A percentile compares a stretch with the other conserved stretches of the same genome.
Evolutionary conservation across 176 grass and related monocot genomes (phyloP).

Genomic region (Eremochloa ophiuroides): DNA sequence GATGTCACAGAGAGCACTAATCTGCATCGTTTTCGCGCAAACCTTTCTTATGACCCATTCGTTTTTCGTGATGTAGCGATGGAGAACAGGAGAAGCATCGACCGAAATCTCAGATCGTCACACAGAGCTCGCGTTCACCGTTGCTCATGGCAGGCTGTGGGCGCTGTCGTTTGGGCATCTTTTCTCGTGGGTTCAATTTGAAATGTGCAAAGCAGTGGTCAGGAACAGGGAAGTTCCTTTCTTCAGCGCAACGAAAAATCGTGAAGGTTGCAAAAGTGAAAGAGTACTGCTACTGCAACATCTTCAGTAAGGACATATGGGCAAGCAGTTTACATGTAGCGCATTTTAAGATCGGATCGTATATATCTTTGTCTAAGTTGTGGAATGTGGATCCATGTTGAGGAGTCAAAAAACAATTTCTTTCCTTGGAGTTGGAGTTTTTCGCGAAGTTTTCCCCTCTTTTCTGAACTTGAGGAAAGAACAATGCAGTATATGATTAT

Average conservation of each 20-base stretch:
- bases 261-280: background rate
- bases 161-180: background rate
- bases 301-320: background rate
- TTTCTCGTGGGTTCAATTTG: constrained; percentile 33
- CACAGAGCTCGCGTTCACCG: background rate
- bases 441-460: background rate
- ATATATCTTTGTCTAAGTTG: background rate
- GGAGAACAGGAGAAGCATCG: constrained; percentile 7
- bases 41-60: constrained; percentile 1
- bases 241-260: background rate
- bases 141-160: background rate
- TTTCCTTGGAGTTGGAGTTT: background rate
- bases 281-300: background rate
- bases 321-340: background rate
- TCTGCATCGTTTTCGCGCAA: constrained; percentile 7
- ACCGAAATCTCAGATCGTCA: background rate
- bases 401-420: background rate
- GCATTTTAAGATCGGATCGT: background rate
- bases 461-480: background rate
- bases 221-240: constrained; percentile 9
- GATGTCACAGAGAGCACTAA: constrained; percentile 22
- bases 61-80: background rate
- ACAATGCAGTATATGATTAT: background rate
- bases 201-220: background rate
- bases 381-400: background rate